These are phyloP conservation scores for Jackrogersella multiformis DNA, from an alignment of 495 filamentous ascomycete genomes.

Conservation along the genomic window DNA sequence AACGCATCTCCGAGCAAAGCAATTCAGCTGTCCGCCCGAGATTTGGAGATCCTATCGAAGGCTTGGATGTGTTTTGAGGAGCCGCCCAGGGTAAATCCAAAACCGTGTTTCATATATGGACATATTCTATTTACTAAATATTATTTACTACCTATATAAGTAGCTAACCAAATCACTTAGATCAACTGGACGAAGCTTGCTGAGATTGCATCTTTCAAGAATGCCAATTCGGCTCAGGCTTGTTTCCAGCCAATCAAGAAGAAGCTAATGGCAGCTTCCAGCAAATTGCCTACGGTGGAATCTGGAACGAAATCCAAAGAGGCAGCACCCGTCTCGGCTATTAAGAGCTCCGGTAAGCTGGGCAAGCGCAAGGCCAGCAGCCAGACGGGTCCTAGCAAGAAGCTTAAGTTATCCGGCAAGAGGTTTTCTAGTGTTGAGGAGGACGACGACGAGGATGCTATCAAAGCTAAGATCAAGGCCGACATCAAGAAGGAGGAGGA, in stretches of 20 bases:
- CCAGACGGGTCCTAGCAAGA: constrained; percentile 13
- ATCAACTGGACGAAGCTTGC: constrained; percentile 34
- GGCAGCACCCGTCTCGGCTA: too few species aligned
- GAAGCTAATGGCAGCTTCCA: constrained; percentile 19
- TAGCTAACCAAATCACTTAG: constrained; percentile 10
- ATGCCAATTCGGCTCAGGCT: constrained; percentile 7
- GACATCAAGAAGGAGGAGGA: not conserved
- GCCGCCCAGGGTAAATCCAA: constrained; percentile 22
- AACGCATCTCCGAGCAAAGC: not conserved
- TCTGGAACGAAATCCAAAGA: too few species aligned
- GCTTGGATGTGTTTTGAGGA: constrained; percentile 26
- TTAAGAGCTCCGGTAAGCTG: too few species aligned
- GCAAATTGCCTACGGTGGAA: not conserved
- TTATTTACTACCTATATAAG: not conserved
- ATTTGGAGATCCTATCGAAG: constrained; percentile 23
- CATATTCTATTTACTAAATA: too few species aligned
- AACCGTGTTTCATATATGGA: not conserved
- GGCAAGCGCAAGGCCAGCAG: constrained; percentile 10
- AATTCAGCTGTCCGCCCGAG: constrained; percentile 10
- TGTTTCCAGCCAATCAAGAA: constrained; percentile 30
- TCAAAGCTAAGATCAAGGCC: constrained; percentile 1
- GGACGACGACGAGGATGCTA: not conserved
- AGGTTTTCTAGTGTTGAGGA: not conserved
- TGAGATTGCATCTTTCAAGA: constrained; percentile 31
- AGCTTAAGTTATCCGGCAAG: not conserved